Conservation (phyloP, 129 eudicot genomes). For the Oenanthe sinensis region DNA sequence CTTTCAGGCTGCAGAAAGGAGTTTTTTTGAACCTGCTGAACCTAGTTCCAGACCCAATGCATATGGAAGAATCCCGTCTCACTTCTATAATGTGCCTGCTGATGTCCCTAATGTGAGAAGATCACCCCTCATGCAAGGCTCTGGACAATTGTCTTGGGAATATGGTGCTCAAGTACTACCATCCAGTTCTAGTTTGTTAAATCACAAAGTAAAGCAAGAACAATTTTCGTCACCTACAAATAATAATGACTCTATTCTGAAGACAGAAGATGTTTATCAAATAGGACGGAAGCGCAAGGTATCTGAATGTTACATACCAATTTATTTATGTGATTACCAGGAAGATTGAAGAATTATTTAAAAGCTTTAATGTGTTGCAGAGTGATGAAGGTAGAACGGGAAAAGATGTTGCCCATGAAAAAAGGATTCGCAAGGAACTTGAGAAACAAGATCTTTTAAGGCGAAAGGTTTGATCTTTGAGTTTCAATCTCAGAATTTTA, state of each 20-base stretch:
- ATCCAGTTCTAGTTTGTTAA: conserved; percentile 20
- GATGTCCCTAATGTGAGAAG: conserved; percentile 41
- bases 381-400: conserved; percentile 56
- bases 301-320: not conserved
- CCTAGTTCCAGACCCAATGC: conserved; percentile 50
- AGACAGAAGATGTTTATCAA: conserved; percentile 45
- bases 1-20: conserved; percentile 45
- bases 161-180: conserved; percentile 38
- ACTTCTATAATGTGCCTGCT: conserved; percentile 56
- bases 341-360: conserved; percentile 8
- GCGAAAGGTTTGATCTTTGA: conserved; percentile 47
- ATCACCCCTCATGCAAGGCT: conserved; percentile 31
- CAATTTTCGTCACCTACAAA: conserved; percentile 40
- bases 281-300: conserved; percentile 90
- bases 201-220: conserved; percentile 31
- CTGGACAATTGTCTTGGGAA: conserved; percentile 43
- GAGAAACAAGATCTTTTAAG: conserved; percentile 77
- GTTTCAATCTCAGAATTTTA: not conserved
- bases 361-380: conserved; percentile 28
- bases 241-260: conserved; percentile 29
- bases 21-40: conserved; percentile 34
- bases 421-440: conserved; percentile 72
- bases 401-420: conserved; percentile 60
- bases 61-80: conserved; percentile 40
- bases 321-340: not conserved